Conservation (phyloP, 768 basidiomycete genomes). For the Kwoniella pini region DNA sequence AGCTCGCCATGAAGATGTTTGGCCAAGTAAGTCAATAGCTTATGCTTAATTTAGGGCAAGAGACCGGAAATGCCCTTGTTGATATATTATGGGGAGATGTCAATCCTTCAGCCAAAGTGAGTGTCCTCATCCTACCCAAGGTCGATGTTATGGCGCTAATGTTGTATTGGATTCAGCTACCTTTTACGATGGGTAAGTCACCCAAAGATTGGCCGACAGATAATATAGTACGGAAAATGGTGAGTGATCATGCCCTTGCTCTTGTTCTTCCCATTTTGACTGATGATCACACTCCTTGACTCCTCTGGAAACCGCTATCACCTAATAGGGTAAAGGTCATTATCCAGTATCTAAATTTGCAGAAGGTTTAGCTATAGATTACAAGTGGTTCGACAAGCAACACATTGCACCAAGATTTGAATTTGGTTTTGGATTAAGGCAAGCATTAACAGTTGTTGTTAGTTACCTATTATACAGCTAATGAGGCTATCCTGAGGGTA, state of each 20-base stretch:
- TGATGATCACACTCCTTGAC: too few relatives aligned
- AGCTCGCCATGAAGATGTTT: too few relatives aligned
- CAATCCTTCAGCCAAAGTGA: slow-evolving; percentile 47
- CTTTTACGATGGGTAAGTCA: slow-evolving; percentile 52
- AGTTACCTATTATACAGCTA: not conserved
- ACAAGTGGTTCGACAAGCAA: slow-evolving; percentile 54
- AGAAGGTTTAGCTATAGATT: slow-evolving; percentile 52
- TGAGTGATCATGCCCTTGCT: slow-evolving; percentile 16
- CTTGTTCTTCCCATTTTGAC: not conserved
- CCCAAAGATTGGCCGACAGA: slow-evolving; percentile 48
- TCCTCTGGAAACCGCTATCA: too few relatives aligned
- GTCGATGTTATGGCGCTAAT: not conserved
- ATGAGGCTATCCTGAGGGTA: slow-evolving; percentile 8
- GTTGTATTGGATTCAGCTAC: slow-evolving; percentile 15
- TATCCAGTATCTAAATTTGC: slow-evolving; percentile 47
- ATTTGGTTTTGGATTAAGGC: slow-evolving; percentile 55
- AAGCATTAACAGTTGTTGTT: not conserved
- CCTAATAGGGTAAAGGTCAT: slow-evolving; percentile 1
- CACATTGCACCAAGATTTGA: slow-evolving; percentile 51
- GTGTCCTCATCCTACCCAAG: not conserved
- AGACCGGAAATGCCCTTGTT: slow-evolving; percentile 51
- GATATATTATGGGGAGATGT: slow-evolving; percentile 50
- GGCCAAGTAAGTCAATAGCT: too few relatives aligned
- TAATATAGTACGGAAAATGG: slow-evolving; percentile 42
- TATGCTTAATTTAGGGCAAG: slow-evolving; percentile 32